Conservation (phyloP, 768 basidiomycete genomes). For the Kwoniella sp. region DNA sequence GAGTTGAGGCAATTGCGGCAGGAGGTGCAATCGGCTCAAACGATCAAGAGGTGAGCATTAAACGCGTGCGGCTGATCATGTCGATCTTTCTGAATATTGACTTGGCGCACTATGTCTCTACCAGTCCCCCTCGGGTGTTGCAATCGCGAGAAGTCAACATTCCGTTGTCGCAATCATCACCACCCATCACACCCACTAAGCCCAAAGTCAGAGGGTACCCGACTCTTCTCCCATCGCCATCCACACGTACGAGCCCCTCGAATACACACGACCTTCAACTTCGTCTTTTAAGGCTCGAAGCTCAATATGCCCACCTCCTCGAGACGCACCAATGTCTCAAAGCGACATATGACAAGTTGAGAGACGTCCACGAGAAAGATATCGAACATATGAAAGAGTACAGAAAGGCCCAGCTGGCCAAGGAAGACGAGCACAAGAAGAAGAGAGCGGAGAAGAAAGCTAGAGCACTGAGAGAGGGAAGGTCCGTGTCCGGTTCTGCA, state of each 20-base stretch:
- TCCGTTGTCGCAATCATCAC: constrained; percentile 6
- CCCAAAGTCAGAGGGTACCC: constrained; percentile 8
- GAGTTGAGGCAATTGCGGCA: constrained; percentile 3
- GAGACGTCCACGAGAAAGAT: constrained; percentile 26
- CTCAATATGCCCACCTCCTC: constrained; percentile 23
- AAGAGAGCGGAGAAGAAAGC: constrained; percentile 27
- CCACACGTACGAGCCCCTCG: neutral
- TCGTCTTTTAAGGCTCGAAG: constrained; percentile 3
- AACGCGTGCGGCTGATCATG: too few relatives aligned
- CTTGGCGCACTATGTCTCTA: too few relatives aligned
- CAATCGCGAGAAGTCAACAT: constrained; percentile 17
- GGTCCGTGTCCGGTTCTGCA: neutral
- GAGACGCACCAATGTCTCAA: constrained; percentile 25
- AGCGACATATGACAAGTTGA: constrained; percentile 24
- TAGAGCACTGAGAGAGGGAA: neutral
- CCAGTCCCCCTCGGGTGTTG: constrained; percentile 17
- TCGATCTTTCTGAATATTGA: too few relatives aligned
- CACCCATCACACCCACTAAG: constrained; percentile 19
- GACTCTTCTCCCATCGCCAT: constrained; percentile 7
- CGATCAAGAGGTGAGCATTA: constrained; percentile 11
- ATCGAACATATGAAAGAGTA: constrained; percentile 43
- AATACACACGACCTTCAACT: neutral
- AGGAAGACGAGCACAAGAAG: constrained; percentile 27
- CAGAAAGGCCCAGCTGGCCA: constrained; percentile 30
- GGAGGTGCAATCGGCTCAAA: constrained; percentile 8